phyloP scores from a whole-genome alignment of 768 basidiomycete species.

The Suillus occidentalis region DNA sequence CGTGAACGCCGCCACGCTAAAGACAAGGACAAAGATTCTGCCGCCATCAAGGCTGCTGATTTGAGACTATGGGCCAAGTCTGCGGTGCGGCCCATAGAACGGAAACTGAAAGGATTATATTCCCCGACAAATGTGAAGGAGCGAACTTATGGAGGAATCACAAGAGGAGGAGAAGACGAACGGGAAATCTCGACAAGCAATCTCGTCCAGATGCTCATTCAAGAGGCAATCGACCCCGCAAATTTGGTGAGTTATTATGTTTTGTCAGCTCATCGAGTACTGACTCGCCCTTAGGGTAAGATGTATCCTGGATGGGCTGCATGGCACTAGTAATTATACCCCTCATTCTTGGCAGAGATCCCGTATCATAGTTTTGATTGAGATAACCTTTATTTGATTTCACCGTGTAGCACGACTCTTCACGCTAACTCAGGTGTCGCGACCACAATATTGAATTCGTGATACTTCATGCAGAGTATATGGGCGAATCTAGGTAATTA shows the following conservation, averaged over 20 bases:
- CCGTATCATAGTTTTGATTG: not conserved
- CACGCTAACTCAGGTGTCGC: slow-evolving; percentile 5
- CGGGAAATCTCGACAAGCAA: slow-evolving; percentile 71
- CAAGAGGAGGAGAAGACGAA: slow-evolving; percentile 27
- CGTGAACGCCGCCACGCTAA: slow-evolving; percentile 25
- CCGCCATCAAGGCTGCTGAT: slow-evolving; percentile 49
- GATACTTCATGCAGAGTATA: slow-evolving; percentile 8
- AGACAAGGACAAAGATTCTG: slow-evolving; percentile 33
- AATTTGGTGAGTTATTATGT: slow-evolving; percentile 59
- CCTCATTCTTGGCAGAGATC: not conserved
- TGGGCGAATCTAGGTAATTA: not conserved
- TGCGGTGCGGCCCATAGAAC: slow-evolving; percentile 78
- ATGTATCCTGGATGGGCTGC: slow-evolving; percentile 94
- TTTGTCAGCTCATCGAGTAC: not conserved
- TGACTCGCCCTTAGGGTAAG: slow-evolving; percentile 51
- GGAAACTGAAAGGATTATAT: slow-evolving; percentile 78
- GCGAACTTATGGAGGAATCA: slow-evolving; percentile 29
- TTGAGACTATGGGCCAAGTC: slow-evolving; percentile 68
- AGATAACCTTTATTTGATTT: not conserved
- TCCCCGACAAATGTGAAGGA: slow-evolving; percentile 46
- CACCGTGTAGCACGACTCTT: not conserved
- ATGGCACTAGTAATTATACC: slow-evolving; percentile 52
- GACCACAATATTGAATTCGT: slow-evolving; percentile 5
- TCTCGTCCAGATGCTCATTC: slow-evolving; percentile 88
- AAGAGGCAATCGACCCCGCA: slow-evolving; percentile 72